Percentiles rank a stretch among this genome's conserved stretches.
Evolutionary conservation across 345 rosid genomes (phyloP).

Genomic region (Chamaenerion angustifolium): DNA sequence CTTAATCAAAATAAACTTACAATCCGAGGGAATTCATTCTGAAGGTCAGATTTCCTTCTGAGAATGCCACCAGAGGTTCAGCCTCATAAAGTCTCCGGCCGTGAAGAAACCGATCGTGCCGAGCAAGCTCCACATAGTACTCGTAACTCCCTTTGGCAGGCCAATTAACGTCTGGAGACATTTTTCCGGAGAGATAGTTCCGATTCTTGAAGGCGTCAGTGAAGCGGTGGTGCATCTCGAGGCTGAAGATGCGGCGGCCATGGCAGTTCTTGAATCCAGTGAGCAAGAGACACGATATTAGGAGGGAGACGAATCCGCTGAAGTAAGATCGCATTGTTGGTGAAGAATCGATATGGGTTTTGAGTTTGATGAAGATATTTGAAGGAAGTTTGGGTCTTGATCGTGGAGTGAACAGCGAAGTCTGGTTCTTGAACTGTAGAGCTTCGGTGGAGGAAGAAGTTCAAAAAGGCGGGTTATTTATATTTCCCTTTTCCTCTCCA

Average conservation of each 20-base stretch:
- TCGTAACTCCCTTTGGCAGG: conserved; percentile 55
- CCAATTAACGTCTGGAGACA: conserved; percentile 21
- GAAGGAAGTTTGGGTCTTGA: conserved; percentile 1
- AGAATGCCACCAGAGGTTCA: conserved; percentile 35
- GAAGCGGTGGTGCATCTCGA: conserved; percentile 76
- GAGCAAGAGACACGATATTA: conserved; percentile 10
- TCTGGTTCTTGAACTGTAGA: conserved; percentile 1
- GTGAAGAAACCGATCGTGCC: conserved; percentile 44
- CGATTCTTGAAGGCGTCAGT: conserved; percentile 47
- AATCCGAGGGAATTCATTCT: conserved; percentile 73
- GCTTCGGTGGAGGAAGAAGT: not conserved
- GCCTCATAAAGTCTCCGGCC: conserved; percentile 36
- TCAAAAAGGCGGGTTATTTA: conserved; percentile 2
- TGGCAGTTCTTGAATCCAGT: conserved; percentile 18
- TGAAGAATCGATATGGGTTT: not conserved
- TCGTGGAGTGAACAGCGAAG: not conserved
- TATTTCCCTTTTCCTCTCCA: not conserved
- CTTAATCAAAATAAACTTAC: conserved; percentile 18
- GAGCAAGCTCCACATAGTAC: conserved; percentile 51
- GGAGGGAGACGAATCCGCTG: not conserved
- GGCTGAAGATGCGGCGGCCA: conserved; percentile 57
- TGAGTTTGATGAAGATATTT: not conserved
- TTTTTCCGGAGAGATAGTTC: conserved; percentile 26
- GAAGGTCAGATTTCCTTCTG: conserved; percentile 61
- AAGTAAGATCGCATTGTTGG: not conserved